Evolutionary conservation across 495 filamentous ascomycete species (phyloP).

Genomic region (Trichoderma virens): DNA sequence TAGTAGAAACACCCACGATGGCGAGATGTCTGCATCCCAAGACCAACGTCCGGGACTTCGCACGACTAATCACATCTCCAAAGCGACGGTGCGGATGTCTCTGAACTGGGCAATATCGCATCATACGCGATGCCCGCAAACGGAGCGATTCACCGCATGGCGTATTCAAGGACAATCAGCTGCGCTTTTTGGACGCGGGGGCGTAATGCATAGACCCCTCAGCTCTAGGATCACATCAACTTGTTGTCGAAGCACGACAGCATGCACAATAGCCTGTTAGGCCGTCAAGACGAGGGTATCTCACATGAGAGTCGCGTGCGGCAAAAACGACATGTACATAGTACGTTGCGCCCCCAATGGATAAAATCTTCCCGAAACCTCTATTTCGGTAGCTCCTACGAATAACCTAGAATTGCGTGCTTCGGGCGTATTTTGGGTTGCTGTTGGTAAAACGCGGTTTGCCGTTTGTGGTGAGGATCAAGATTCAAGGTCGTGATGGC

Average conservation of each 20-base stretch:
- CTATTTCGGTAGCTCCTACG: neutral
- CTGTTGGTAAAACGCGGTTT: neutral
- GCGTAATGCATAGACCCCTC: neutral
- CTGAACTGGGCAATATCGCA: neutral
- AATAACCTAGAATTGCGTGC: neutral
- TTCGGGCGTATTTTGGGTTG: neutral
- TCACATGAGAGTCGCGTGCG: neutral
- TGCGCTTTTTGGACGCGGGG: neutral
- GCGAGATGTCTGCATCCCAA: neutral
- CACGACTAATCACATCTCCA: neutral
- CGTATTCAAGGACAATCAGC: neutral
- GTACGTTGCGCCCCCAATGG: neutral
- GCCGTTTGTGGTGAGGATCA: neutral
- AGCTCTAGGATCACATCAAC: constrained; percentile 1
- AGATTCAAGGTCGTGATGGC: neutral
- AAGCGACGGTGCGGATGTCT: neutral
- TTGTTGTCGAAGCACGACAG: neutral
- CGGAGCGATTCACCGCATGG: neutral
- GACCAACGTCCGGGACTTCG: neutral
- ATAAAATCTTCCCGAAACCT: neutral
- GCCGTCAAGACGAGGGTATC: neutral
- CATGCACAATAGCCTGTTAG: neutral
- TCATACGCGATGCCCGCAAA: neutral
- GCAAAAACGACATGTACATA: too few species aligned
- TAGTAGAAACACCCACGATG: neutral